phyloP scores from a whole-genome alignment of 805 yeast species.

The Cyberlindnera subsufficiens region DNA sequence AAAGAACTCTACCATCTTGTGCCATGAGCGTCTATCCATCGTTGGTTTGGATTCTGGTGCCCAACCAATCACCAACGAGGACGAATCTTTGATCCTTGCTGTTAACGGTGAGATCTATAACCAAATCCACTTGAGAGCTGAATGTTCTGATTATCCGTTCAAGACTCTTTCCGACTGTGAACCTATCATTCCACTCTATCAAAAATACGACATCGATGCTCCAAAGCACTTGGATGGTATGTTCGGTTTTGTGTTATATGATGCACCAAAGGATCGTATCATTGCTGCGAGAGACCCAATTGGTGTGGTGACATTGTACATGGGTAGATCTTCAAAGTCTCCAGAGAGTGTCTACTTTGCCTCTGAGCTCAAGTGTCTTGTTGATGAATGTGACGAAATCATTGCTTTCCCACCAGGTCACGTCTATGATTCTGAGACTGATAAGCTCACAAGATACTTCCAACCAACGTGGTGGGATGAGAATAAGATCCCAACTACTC shows the following conservation, averaged over 20 bases:
- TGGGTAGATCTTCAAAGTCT: constrained; percentile 68
- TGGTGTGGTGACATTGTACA: constrained; percentile 93
- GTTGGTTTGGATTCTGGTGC: constrained; percentile 98
- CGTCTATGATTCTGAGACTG: constrained; percentile 88
- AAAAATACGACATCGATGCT: constrained; percentile 82
- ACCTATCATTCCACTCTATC: constrained; percentile 88
- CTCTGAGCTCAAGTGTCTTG: constrained; percentile 88
- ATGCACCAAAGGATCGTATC: constrained; percentile 76
- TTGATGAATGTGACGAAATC: constrained; percentile 92
- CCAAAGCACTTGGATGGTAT: constrained; percentile 95
- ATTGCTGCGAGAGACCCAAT: constrained; percentile 98
- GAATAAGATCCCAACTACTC: constrained; percentile 62
- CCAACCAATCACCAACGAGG: constrained; percentile 86
- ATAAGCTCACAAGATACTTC: constrained; percentile 80
- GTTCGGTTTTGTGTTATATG: constrained; percentile 94
- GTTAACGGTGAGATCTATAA: constrained; percentile 99
- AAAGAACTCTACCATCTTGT: constrained; percentile 74
- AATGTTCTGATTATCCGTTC: constrained; percentile 67
- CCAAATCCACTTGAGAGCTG: constrained; percentile 83
- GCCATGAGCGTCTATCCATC: constrained; percentile 95
- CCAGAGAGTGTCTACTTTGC: constrained; percentile 87
- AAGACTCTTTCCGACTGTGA: constrained; percentile 94
- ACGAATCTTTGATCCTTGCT: constrained; percentile 65
- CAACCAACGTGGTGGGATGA: constrained; percentile 95
- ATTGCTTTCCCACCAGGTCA: constrained; percentile 98